phyloP scores from a whole-genome alignment of 768 basidiomycete genomes.

The Tylopilus intermedius region DNA sequence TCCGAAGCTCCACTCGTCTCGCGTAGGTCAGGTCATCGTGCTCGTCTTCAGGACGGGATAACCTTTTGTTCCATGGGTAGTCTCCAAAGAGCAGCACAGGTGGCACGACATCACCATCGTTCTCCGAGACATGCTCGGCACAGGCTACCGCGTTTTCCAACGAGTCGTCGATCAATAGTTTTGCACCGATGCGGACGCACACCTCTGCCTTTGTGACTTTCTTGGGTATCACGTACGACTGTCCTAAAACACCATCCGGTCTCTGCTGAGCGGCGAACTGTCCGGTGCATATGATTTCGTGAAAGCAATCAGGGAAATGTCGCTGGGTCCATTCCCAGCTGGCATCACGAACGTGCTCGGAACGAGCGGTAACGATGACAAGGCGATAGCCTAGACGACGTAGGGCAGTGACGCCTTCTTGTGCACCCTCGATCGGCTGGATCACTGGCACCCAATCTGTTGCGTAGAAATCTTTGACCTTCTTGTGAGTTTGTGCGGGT shows the following conservation, averaged over 20 bases:
- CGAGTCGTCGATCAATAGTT: constrained; percentile 75
- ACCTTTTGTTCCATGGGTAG: constrained; percentile 70
- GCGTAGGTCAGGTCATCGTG: constrained; percentile 52
- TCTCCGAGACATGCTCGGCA: constrained; percentile 28
- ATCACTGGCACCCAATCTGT: constrained; percentile 44
- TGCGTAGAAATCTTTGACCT: constrained; percentile 57
- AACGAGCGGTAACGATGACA: constrained; percentile 73
- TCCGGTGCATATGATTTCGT: constrained; percentile 66
- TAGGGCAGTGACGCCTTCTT: constrained; percentile 51
- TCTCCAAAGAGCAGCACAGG: constrained; percentile 70
- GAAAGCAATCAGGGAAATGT: constrained; percentile 61
- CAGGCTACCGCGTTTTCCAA: constrained; percentile 70
- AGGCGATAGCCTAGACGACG: constrained; percentile 61
- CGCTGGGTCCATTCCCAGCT: constrained; percentile 65
- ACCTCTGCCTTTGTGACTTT: constrained; percentile 72
- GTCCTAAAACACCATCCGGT: constrained; percentile 6
- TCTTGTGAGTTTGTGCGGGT: constrained; percentile 49
- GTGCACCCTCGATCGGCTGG: constrained; percentile 55
- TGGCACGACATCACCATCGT: constrained; percentile 29
- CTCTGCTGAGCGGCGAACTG: constrained; percentile 55
- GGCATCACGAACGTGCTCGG: constrained; percentile 46
- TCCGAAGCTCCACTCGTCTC: constrained; percentile 39
- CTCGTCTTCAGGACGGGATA: constrained; percentile 43
- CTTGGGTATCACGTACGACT: constrained; percentile 39
- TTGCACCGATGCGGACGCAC: constrained; percentile 57